Conservation (phyloP, 345 rosid species). For the Lagerstroemia speciosa region DNA sequence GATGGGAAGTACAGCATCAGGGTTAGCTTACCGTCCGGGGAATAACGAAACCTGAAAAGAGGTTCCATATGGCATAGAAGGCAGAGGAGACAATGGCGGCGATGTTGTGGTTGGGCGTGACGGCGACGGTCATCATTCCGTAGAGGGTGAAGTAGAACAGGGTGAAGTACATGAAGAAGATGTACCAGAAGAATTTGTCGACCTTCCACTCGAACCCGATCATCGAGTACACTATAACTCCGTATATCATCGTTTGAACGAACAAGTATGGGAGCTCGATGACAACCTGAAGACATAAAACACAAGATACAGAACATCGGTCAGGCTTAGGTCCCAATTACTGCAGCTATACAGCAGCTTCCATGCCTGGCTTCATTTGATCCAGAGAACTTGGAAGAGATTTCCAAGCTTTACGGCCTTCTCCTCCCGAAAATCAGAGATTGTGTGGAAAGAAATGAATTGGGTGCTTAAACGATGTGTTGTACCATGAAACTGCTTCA, state of each 20-base stretch:
- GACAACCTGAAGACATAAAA: constrained; percentile 23
- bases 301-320: too few species aligned
- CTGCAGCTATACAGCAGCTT: too few species aligned
- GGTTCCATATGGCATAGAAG: constrained; percentile 46
- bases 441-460: too few species aligned
- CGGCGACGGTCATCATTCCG: constrained; percentile 62
- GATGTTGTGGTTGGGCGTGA: constrained; percentile 47
- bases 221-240: constrained; percentile 50
- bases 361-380: too few species aligned
- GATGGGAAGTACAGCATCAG: not conserved
- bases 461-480: too few species aligned
- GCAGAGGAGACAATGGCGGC: constrained; percentile 41
- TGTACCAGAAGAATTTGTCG: constrained; percentile 47
- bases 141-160: constrained; percentile 50
- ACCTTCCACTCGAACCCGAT: constrained; percentile 48
- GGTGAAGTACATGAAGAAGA: constrained; percentile 55
- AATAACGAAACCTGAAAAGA: constrained; percentile 54
- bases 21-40: constrained; percentile 32
- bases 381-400: too few species aligned
- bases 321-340: too few species aligned
- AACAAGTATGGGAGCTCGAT: constrained; percentile 48
- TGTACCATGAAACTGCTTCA: too few species aligned
- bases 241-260: constrained; percentile 37
- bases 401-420: too few species aligned
- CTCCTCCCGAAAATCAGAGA: too few species aligned